These are phyloP conservation scores for Candida broadrunensis DNA, from an alignment of 805 yeast genomes.

Conservation along the genomic window DNA sequence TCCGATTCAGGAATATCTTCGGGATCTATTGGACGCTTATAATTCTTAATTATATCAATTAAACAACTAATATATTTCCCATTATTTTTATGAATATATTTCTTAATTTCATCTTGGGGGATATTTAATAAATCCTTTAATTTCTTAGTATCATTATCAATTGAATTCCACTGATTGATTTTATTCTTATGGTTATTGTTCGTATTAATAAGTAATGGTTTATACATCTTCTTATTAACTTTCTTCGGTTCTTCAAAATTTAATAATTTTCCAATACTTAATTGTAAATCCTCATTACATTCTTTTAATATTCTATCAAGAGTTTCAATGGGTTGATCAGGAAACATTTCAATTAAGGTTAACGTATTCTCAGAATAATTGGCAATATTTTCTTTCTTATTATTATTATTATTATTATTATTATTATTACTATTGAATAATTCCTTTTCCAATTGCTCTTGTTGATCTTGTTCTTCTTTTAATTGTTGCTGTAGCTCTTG, in stretches of 20 bases:
- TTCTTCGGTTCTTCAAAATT: no score
- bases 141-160: constrained; percentile 11
- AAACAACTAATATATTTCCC: constrained; percentile 29
- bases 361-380: neutral
- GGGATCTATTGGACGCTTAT: constrained; percentile 5
- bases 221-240: no score
- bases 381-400: neutral
- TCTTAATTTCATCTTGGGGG: neutral
- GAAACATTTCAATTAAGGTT: neutral
- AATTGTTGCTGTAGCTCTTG: neutral
- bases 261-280: neutral
- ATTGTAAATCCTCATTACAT: neutral
- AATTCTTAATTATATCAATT: constrained; percentile 27
- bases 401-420: neutral
- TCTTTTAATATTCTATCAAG: neutral
- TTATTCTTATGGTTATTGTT: no score
- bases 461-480: neutral
- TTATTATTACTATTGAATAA: neutral
- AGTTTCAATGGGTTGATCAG: neutral
- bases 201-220: no score
- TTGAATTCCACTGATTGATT: constrained; percentile 26
- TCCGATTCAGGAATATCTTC: no score
- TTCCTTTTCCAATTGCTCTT: no score
- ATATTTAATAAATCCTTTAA: constrained; percentile 4
- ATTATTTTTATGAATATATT: constrained; percentile 22